A percentile compares a stretch with the other conserved stretches of the same genome.
phyloP scores from a whole-genome alignment of 345 rosid species.

The Geranium brycei region DNA sequence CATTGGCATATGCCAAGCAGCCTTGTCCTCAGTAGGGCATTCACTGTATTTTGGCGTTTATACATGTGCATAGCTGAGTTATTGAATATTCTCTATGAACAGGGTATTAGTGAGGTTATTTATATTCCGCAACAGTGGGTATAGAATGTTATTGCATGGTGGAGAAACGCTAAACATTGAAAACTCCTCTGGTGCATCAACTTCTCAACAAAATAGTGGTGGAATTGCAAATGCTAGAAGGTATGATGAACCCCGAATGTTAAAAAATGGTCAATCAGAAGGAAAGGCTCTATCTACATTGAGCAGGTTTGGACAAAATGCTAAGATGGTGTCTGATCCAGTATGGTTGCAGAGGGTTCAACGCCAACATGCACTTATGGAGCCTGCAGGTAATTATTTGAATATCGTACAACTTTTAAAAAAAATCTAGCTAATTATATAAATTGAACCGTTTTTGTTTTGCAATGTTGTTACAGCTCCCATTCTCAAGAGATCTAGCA shows the following conservation, averaged over 20 bases:
- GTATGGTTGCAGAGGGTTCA: slow-evolving; percentile 50
- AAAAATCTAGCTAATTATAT: too few relatives aligned
- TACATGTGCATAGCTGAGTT: slow-evolving; percentile 4
- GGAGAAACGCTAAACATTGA: slow-evolving; percentile 65
- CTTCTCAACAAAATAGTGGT: slow-evolving; percentile 21
- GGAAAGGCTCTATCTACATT: slow-evolving; percentile 75
- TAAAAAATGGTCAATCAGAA: slow-evolving; percentile 30
- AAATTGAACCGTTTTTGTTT: too few relatives aligned
- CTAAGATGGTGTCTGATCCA: slow-evolving; percentile 38
- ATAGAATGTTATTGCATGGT: slow-evolving; percentile 88
- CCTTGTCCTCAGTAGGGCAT: slow-evolving; percentile 1
- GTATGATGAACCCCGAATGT: slow-evolving; percentile 7
- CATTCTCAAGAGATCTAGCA: slow-evolving; percentile 26
- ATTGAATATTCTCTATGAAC: slow-evolving; percentile 10
- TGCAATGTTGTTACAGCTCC: slow-evolving; percentile 22
- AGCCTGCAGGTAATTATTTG: slow-evolving; percentile 30
- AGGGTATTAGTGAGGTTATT: slow-evolving; percentile 68
- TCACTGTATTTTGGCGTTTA: too few relatives aligned
- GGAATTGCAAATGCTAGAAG: slow-evolving; percentile 14
- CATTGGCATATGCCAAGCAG: not conserved
- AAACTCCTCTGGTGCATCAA: slow-evolving; percentile 23
- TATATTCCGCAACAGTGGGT: slow-evolving; percentile 56
- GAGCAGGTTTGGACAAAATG: slow-evolving; percentile 67
- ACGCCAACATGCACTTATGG: slow-evolving; percentile 47
- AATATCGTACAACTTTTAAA: too few relatives aligned